Percentiles rank a stretch among this genome's conserved stretches.
Evolutionary conservation across 306 rosid genomes (phyloP).

Genomic region (Psophocarpus tetragonolobus): DNA sequence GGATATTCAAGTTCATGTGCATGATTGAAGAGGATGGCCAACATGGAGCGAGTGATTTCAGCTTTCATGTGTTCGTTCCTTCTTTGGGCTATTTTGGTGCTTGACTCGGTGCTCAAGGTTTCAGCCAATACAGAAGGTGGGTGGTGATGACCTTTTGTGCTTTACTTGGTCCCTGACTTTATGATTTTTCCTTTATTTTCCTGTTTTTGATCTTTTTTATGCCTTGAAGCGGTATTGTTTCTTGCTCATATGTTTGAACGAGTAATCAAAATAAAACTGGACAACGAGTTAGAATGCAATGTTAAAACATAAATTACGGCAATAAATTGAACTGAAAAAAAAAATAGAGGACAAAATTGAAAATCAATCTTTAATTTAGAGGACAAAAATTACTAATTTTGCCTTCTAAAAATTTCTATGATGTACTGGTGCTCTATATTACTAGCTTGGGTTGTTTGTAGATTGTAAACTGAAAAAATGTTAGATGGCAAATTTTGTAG

Average conservation of each 20-base stretch:
- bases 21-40: neutral
- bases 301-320: neutral
- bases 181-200: neutral
- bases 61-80: slow-evolving; percentile 2
- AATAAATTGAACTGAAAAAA: neutral
- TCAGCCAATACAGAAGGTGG: slow-evolving; percentile 39
- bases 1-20: neutral
- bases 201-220: neutral
- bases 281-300: neutral
- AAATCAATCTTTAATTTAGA: neutral
- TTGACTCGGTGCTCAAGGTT: slow-evolving; percentile 18
- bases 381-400: neutral
- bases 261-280: neutral
- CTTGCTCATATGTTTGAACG: neutral
- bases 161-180: neutral
- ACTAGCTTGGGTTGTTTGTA: neutral
- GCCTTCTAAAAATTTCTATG: neutral
- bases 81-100: slow-evolving; percentile 9
- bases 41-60: slow-evolving; percentile 34
- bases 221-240: neutral
- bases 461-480: neutral
- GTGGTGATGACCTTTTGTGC: neutral
- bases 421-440: neutral
- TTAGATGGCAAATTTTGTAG: neutral
- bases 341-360: neutral